Base-by-base conservation (phyloP, 257 asterid species). In the Marsdenia floribunda region DNA sequence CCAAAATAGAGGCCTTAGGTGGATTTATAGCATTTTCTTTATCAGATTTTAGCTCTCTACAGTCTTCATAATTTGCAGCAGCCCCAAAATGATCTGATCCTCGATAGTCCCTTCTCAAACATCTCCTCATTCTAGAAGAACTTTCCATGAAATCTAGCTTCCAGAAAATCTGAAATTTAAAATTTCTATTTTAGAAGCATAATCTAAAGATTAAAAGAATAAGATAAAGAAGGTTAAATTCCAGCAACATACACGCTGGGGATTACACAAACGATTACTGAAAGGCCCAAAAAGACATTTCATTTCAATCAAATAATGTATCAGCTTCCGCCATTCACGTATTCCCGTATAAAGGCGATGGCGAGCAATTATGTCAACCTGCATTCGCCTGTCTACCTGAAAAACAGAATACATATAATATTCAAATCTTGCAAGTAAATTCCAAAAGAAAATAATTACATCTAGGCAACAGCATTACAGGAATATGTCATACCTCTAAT, bases 251-350 rank as follows among this genome's bases (percentile, higher is more conserved):
- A 92, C 99, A 78, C 82, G 93, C 73, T 82, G 86, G 53, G 93
- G 85, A 79, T 83, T 86, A 96, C 87, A 89, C 73, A 94, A 80
- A 75, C 83, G 83, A 66, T 82, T 81, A 79, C 96, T 74, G 76
- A 86, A 90, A 46, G 98, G 97, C 57, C 96, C 99, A 85, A 95
- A 92, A 76, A 92, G 97, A 79, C 97, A 87, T 79, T 83, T 85
- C 88, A 86, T 84, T 85, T 95, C 98, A 68, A 90, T 83, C 89
- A 95, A 88, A 87, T 92, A 88, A 81, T 79, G 98, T 77, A 95
- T 86, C 71, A 95, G 92, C 84, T 95, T 95, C 85, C 96, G 92
- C 99, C 99, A 95, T 88, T 86, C 98, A 80, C 96, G 97, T 76
- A 85, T 89, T 83, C 99, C 99, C 26, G 89, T 89, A 81, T 77